Conservation (phyloP, 2,329 filamentous ascomycete species). For the Trichoderma asperellum region DNA sequence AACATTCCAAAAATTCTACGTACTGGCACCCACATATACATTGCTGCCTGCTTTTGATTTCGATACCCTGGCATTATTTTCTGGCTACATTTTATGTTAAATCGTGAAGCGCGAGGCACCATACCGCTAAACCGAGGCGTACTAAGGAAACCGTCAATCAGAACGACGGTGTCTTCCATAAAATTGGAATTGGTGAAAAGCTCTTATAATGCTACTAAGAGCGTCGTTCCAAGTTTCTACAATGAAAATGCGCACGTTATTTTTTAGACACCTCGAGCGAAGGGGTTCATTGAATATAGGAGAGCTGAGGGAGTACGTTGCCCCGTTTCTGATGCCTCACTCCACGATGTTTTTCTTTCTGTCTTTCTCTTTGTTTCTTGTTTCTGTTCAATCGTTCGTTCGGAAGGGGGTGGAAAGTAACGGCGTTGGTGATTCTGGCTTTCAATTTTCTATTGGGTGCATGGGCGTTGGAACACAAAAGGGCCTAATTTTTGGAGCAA, state of each 20-base stretch:
- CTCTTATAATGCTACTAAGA: background rate
- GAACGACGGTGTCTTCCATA: background rate
- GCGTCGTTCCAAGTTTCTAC: background rate
- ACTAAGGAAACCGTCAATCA: background rate
- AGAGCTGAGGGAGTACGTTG: background rate
- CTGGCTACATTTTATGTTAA: conserved; percentile 34
- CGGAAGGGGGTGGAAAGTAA: background rate
- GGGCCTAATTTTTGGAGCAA: conserved; percentile 19
- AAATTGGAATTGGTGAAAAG: background rate
- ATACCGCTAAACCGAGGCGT: background rate
- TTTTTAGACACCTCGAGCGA: background rate
- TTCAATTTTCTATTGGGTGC: conserved; percentile 18
- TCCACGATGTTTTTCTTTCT: background rate
- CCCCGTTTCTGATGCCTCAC: background rate
- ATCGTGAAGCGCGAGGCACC: conserved; percentile 19
- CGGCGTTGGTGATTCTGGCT: conserved; percentile 25
- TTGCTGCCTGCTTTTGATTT: conserved; percentile 42
- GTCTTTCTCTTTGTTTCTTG: background rate
- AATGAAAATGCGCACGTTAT: background rate
- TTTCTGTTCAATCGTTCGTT: conserved; percentile 10
- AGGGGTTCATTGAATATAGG: conserved; percentile 2
- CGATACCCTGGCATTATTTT: conserved; percentile 43
- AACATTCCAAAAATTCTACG: conserved; percentile 4
- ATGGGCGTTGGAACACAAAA: conserved; percentile 28
- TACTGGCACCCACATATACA: conserved; percentile 38